Evolutionary conservation across 768 basidiomycete species (phyloP).

Genomic region (Boletus huronensis): DNA sequence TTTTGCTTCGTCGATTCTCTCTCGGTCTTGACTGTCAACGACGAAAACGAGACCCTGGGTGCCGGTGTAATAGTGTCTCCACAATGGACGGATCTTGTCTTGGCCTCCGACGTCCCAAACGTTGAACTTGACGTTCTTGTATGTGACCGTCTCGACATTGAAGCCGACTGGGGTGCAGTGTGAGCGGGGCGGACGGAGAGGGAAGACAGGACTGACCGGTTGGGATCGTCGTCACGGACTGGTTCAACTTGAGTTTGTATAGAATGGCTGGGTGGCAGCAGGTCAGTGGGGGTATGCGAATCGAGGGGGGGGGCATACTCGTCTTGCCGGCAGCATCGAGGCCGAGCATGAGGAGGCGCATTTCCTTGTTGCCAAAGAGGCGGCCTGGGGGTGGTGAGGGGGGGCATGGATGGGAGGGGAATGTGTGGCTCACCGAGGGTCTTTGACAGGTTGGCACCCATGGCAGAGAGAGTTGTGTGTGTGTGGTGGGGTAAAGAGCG

Average conservation of each 20-base stretch:
- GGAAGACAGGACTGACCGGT: conserved; percentile 55
- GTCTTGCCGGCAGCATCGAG: conserved; percentile 98
- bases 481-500: conserved; percentile 57
- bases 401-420: accelerated
- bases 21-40: conserved; percentile 93
- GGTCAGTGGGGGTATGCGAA: neutral
- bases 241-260: conserved; percentile 98
- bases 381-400: conserved; percentile 52
- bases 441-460: conserved; percentile 89
- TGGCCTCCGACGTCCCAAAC: conserved; percentile 99
- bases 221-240: conserved; percentile 97
- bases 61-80: conserved; percentile 99
- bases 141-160: conserved; percentile 98
- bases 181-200: neutral
- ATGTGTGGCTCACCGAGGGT: conserved; percentile 54
- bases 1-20: conserved; percentile 94
- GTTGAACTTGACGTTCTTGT: conserved; percentile 97
- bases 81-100: conserved; percentile 97
- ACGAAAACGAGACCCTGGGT: conserved; percentile 98
- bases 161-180: conserved; percentile 69
- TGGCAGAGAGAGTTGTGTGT: conserved; percentile 38
- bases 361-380: conserved; percentile 98
- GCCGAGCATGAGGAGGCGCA: conserved; percentile 95
- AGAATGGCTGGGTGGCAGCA: conserved; percentile 71
- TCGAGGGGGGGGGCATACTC: conserved; percentile 52